Evolutionary conservation across 169 alveolate species (phyloP).

Genomic region (Plasmodium vinckei): DNA sequence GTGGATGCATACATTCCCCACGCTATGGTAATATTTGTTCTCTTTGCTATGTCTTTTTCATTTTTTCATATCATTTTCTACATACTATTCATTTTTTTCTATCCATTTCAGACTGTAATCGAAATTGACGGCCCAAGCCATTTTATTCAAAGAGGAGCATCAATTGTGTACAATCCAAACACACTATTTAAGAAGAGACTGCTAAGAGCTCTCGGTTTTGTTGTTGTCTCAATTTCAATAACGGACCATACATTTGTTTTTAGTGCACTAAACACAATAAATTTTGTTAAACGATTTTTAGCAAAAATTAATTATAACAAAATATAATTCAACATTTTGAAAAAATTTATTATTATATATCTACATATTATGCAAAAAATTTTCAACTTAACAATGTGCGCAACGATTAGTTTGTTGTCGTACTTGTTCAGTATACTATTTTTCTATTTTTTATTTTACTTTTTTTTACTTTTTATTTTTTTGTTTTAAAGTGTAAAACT

Average conservation of each 20-base stretch:
- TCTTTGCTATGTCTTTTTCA: neutral
- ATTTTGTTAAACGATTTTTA: conserved; percentile 20
- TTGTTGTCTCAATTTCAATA: conserved; percentile 37
- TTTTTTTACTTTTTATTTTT: too few relatives aligned
- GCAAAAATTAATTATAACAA: conserved; percentile 16
- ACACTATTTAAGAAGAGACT: conserved; percentile 54
- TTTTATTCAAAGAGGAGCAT: conserved; percentile 42
- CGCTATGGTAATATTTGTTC: conserved; percentile 7
- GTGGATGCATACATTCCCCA: conserved; percentile 53
- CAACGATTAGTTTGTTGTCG: too few relatives aligned
- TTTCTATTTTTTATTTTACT: too few relatives aligned
- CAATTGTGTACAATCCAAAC: conserved; percentile 46
- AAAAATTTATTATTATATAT: neutral
- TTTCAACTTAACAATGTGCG: too few relatives aligned
- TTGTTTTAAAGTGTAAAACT: too few relatives aligned
- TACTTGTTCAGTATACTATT: too few relatives aligned
- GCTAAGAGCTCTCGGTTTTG: conserved; percentile 51
- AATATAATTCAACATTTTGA: neutral
- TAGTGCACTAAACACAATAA: conserved; percentile 25
- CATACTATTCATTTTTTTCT: neutral
- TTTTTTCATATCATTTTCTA: neutral
- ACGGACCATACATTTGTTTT: conserved; percentile 65
- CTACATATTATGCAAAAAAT: too few relatives aligned
- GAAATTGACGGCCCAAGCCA: conserved; percentile 74
- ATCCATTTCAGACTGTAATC: conserved; percentile 23